Evolutionary conservation across 805 yeast species (phyloP), one percentile per base, ranked within the genome.

Genomic region (Starmerella stellata): DNA sequence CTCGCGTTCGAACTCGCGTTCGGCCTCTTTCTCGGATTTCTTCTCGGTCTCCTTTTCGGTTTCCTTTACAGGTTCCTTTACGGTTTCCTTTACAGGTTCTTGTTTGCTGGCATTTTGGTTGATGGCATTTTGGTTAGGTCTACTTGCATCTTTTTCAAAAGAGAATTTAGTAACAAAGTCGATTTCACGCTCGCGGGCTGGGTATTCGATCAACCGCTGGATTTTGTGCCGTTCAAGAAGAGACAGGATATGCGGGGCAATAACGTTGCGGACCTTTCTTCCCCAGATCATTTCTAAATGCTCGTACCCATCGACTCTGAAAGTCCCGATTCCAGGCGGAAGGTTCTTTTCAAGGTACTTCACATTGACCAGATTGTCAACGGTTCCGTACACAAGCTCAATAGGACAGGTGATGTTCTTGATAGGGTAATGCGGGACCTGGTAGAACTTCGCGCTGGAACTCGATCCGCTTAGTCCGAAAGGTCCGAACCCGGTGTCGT

Each of bases 241-340:
- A 1, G 36, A 29, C 21, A 47, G 30, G 17, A 50, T 47, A 18
- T 34, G 35, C 2, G 55, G 55, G 3, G 46, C 35, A 19, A 52
- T 46, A 5, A 43, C 40, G 2, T 40, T 30, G 1, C 38, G 69
- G 1, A 78, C 80, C 38, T 74, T 72, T 8, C 66, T 57, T 8
- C 93, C 93, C 96, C 96, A 85, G 14, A 85, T 59, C 40, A 87
- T 70, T 53, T 87, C 96, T 52, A 85, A 62, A 57, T 85, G 96
- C 58, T 85, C 96, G 56, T 83, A 82, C n/a, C 61, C 61, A 11
- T 46, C 47, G 21, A 46, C 36, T 0, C 61, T 64, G 14, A 40
- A 39, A 0, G 83, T 69, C 1, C 78, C 75, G 13, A 72, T 60
- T 18, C 44, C 50, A 15, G 56, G 60, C 0, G 95, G 93, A 29